Percentiles rank a stretch among this genome's conserved stretches.
phyloP scores from a whole-genome alignment of 139 green algal species.

The Chlamydomonas schloesseri region DNA sequence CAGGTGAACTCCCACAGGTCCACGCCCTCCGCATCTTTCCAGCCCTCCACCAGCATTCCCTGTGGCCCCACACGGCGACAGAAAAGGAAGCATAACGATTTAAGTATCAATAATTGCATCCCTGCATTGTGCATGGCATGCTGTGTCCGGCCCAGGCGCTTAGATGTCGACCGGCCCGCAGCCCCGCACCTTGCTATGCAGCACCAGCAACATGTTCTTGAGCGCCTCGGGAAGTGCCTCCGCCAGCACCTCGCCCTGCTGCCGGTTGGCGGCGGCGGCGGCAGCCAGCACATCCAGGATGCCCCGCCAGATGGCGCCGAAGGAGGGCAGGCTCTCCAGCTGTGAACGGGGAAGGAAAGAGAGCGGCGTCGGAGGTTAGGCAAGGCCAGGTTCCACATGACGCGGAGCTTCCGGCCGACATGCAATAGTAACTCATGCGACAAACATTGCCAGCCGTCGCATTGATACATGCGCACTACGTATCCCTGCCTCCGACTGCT shows the following conservation, averaged over 20 bases:
- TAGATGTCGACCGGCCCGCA: too few species aligned
- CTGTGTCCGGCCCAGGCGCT: too few species aligned
- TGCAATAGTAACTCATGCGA: too few species aligned
- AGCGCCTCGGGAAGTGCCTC: slow-evolving; percentile 91
- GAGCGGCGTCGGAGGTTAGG: too few species aligned
- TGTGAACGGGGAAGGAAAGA: neutral
- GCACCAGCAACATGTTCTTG: slow-evolving; percentile 98
- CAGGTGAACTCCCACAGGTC: slow-evolving; percentile 89
- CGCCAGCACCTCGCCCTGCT: slow-evolving; percentile 72
- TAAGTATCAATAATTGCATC: too few species aligned
- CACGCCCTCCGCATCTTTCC: slow-evolving; percentile 54
- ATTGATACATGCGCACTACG: too few species aligned
- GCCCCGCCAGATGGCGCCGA: slow-evolving; percentile 43
- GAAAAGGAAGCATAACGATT: too few species aligned
- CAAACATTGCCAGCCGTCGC: too few species aligned
- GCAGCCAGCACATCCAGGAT: slow-evolving; percentile 48
- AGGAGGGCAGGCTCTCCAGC: slow-evolving; percentile 36
- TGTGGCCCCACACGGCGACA: too few species aligned
- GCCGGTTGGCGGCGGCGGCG: slow-evolving; percentile 30
- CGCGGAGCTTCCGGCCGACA: too few species aligned
- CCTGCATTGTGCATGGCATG: too few species aligned
- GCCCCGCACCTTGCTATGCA: slow-evolving; percentile 75
- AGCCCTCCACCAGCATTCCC: slow-evolving; percentile 46
- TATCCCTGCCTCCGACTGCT: neutral
- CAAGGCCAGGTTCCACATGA: too few species aligned